phyloP scores from a whole-genome alignment of 1,284 basidiomycete genomes.

The Amylostereum chailletii region DNA sequence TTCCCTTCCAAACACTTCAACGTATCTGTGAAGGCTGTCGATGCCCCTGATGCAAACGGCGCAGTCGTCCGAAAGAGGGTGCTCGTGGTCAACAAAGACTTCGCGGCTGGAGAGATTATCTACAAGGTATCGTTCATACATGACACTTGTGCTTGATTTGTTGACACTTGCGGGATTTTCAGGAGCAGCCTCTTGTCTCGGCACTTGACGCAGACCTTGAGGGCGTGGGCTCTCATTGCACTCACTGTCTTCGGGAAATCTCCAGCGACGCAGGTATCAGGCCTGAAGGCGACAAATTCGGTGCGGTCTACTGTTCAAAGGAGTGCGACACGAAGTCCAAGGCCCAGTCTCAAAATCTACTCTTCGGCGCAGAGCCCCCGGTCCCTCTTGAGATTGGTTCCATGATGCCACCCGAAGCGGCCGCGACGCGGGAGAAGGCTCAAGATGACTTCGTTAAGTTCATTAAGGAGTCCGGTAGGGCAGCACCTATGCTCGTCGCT shows the following conservation, averaged over 20 bases:
- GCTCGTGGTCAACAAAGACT: constrained; percentile 60
- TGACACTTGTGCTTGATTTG: background rate
- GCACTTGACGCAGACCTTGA: constrained; percentile 64
- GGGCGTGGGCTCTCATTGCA: constrained; percentile 55
- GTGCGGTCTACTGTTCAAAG: constrained; percentile 63
- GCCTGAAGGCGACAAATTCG: constrained; percentile 41
- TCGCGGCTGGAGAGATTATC: constrained; percentile 61
- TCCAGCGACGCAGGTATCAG: constrained; percentile 33
- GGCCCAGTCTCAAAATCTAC: constrained; percentile 53
- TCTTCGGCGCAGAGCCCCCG: constrained; percentile 59
- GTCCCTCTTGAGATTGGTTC: constrained; percentile 44
- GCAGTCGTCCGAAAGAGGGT: constrained; percentile 35
- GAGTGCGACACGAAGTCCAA: constrained; percentile 50
- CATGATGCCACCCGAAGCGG: constrained; percentile 21
- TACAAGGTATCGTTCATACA: constrained; percentile 50
- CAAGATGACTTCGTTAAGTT: constrained; percentile 50
- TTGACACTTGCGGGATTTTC: background rate
- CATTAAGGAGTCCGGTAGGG: constrained; percentile 37
- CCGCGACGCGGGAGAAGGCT: constrained; percentile 42
- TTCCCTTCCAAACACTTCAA: constrained; percentile 69
- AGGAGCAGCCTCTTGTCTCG: constrained; percentile 68
- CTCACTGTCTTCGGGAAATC: constrained; percentile 58
- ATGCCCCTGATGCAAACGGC: constrained; percentile 26
- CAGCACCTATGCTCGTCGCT: constrained; percentile 50
- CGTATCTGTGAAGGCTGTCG: constrained; percentile 45